Conservation (phyloP, 306 rosid genomes). For the Rosa rugosa region DNA sequence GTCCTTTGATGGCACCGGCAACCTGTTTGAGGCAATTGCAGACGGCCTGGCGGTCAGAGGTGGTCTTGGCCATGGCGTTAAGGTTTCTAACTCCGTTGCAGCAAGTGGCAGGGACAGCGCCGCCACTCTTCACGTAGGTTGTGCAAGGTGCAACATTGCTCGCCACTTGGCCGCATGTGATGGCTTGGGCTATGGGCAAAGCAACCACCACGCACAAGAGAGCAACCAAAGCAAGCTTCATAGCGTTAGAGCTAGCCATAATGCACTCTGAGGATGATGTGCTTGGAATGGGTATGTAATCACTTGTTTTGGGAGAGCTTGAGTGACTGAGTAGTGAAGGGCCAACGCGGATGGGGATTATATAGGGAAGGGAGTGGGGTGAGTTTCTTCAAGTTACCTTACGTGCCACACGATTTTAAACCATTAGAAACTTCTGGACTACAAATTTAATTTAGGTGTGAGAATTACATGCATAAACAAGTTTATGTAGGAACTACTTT, state of each 20-base stretch:
- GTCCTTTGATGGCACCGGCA: background rate
- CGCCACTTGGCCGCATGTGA: conserved; percentile 30
- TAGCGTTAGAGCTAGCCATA: conserved; percentile 27
- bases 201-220: conserved; percentile 29
- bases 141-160: conserved; percentile 21
- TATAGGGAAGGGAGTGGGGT: background rate
- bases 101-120: background rate
- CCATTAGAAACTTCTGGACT: no score
- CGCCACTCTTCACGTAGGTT: background rate
- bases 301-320: background rate
- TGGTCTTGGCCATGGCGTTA: conserved; percentile 5
- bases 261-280: background rate
- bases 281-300: background rate
- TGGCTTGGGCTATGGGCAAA: conserved; percentile 33
- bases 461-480: no score
- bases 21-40: conserved; percentile 47
- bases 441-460: no score
- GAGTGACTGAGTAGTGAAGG: background rate
- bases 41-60: conserved; percentile 26
- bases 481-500: no score
- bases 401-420: no score
- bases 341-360: background rate
- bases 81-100: conserved; percentile 16
- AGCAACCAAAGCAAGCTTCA: conserved; percentile 22
- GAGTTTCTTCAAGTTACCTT: background rate